Percentiles rank a stretch among this genome's conserved stretches.
phyloP scores from a whole-genome alignment of 2,329 filamentous ascomycete species.

The Trichoderma semiorbis region DNA sequence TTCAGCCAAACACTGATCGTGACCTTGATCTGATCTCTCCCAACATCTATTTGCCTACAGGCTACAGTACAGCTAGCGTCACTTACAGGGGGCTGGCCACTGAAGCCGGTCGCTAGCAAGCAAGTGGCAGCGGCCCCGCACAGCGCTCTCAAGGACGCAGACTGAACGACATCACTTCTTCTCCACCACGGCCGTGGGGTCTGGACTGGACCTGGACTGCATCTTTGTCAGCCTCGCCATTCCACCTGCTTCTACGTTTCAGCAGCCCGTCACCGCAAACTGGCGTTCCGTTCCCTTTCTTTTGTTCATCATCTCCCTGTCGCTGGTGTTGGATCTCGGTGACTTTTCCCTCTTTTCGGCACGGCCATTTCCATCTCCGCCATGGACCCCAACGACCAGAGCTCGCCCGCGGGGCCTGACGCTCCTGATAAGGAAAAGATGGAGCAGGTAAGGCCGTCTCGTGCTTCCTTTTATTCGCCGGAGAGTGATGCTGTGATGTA shows the following conservation, averaged over 20 bases:
- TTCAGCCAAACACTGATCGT: not conserved
- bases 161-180: conserved; percentile 15
- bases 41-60: not conserved
- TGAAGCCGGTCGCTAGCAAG: conserved; percentile 5
- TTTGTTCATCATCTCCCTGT: not conserved
- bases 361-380: conserved; percentile 5
- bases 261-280: conserved; percentile 1
- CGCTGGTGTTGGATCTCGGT: not conserved
- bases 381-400: conserved; percentile 48
- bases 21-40: not conserved
- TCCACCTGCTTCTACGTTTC: conserved; percentile 17
- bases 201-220: not conserved
- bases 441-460: conserved; percentile 45
- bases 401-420: conserved; percentile 41
- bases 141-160: not conserved
- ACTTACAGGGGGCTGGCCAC: conserved; percentile 2
- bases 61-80: not conserved
- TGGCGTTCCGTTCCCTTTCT: conserved; percentile 2
- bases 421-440: conserved; percentile 58
- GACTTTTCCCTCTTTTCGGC: not conserved
- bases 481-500: not conserved
- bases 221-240: conserved; percentile 21
- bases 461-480: conserved; percentile 14
- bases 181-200: conserved; percentile 14
- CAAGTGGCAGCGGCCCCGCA: conserved; percentile 12